Conservation (phyloP, 306 rosid species). For the Prosopis cineraria region DNA sequence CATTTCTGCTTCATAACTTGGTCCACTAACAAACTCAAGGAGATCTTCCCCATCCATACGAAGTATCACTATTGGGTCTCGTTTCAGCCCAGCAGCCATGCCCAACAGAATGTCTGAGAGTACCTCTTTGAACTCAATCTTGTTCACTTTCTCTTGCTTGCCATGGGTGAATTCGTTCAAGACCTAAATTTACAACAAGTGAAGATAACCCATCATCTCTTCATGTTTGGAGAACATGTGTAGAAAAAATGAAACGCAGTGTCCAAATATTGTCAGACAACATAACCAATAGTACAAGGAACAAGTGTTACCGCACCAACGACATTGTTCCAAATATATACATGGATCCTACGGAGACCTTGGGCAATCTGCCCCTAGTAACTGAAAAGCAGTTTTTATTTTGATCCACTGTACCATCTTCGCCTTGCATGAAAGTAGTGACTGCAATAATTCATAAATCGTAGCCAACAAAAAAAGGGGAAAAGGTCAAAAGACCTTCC, state of each 20-base stretch:
- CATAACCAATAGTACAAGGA: neutral
- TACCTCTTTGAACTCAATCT: conserved; percentile 89
- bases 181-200: conserved; percentile 48
- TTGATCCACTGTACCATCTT: neutral
- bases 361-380: neutral
- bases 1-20: conserved; percentile 71
- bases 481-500: no score
- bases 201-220: conserved; percentile 22
- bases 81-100: conserved; percentile 97
- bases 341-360: no score
- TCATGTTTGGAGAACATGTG: conserved; percentile 5
- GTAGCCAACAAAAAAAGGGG: neutral
- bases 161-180: conserved; percentile 95
- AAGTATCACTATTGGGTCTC: conserved; percentile 88
- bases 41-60: conserved; percentile 98
- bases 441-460: neutral
- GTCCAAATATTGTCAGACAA: neutral
- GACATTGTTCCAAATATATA: neutral
- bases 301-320: neutral
- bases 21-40: conserved; percentile 68
- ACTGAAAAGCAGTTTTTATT: neutral
- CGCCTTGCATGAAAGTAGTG: neutral
- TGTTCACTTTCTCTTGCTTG: conserved; percentile 79
- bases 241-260: neutral
- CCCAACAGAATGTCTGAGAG: conserved; percentile 88